A percentile compares a stretch with the other conserved stretches of the same genome.
Evolutionary conservation across 2,329 filamentous ascomycete species (phyloP).

Genomic region (Leptographium galeiforme): DNA sequence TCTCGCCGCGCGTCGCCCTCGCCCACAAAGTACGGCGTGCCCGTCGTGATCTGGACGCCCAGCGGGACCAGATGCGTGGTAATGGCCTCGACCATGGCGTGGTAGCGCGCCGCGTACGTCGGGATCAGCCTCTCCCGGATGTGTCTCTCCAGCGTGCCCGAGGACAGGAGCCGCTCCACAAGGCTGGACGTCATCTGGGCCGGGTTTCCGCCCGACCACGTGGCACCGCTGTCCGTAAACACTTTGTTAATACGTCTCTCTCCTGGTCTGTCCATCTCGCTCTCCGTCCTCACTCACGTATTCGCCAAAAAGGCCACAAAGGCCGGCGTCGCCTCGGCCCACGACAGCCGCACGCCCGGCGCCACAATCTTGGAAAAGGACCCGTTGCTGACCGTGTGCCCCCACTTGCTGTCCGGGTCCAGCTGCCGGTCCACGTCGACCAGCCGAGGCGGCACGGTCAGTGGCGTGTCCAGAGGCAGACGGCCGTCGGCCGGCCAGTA

Average conservation of each 20-base stretch:
- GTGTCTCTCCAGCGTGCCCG: slow-evolving; percentile 37
- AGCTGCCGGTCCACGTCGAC: slow-evolving; percentile 48
- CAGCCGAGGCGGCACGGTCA: slow-evolving; percentile 34
- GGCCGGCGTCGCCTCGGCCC: slow-evolving; percentile 46
- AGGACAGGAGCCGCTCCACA: slow-evolving; percentile 35
- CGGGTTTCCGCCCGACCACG: slow-evolving; percentile 17
- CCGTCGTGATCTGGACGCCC: slow-evolving; percentile 1
- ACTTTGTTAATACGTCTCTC: too few species aligned
- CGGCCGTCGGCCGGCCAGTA: slow-evolving; percentile 33
- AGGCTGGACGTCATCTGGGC: slow-evolving; percentile 17
- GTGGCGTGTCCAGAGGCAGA: background rate
- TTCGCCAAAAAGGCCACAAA: slow-evolving; percentile 36
- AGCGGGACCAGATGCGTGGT: slow-evolving; percentile 1
- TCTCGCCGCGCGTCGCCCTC: too few species aligned
- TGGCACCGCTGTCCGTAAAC: slow-evolving; percentile 8
- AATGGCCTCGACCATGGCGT: slow-evolving; percentile 6
- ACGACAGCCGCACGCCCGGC: slow-evolving; percentile 48
- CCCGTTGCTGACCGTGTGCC: slow-evolving; percentile 52
- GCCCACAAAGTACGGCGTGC: slow-evolving; percentile 1
- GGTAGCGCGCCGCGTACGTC: background rate
- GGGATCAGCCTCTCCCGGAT: slow-evolving; percentile 31
- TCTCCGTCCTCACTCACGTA: background rate
- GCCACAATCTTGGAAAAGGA: slow-evolving; percentile 55
- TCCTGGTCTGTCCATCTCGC: too few species aligned
- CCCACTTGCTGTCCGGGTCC: slow-evolving; percentile 37